Conservation (phyloP, 805 yeast species). For the Ogataea zsoltii region DNA sequence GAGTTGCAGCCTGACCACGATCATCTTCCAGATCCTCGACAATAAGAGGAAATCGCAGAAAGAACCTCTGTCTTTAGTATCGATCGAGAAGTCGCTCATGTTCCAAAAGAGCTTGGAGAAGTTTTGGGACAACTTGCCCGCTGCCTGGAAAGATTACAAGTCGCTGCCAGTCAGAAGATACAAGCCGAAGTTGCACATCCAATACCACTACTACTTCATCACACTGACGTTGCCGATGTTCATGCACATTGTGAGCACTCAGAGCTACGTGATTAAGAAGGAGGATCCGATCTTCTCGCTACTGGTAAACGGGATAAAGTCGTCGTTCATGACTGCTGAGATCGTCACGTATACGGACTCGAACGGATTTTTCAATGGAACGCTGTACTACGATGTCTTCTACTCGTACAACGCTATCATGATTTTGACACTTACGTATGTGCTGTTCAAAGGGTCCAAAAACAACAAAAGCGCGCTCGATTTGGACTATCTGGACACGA, state of each 20-base stretch:
- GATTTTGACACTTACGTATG: constrained; percentile 42
- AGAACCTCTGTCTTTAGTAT: constrained; percentile 41
- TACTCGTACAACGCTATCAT: constrained; percentile 45
- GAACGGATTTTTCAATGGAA: constrained; percentile 45
- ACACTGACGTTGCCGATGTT: constrained; percentile 45
- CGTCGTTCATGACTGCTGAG: constrained; percentile 42
- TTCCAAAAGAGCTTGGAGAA: constrained; percentile 37
- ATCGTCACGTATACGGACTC: constrained; percentile 36
- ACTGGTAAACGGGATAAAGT: constrained; percentile 41
- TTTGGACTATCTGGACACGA: constrained; percentile 28
- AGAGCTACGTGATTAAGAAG: constrained; percentile 36
- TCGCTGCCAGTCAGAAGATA: constrained; percentile 37
- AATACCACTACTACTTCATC: constrained; percentile 43
- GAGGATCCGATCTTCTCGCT: constrained; percentile 45
- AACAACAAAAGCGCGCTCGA: constrained; percentile 27
- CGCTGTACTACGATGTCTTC: constrained; percentile 45
- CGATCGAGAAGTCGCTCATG: constrained; percentile 41
- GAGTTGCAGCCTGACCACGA: constrained; percentile 37
- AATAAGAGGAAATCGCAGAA: constrained; percentile 38
- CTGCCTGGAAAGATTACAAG: constrained; percentile 34
- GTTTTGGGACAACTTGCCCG: constrained; percentile 38
- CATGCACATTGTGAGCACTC: constrained; percentile 39
- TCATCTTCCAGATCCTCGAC: constrained; percentile 42
- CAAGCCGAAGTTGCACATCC: constrained; percentile 43
- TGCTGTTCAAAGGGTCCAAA: constrained; percentile 31